phyloP scores from a whole-genome alignment of 192 early-diverging fungal species.

The Entomortierella parvispora region DNA sequence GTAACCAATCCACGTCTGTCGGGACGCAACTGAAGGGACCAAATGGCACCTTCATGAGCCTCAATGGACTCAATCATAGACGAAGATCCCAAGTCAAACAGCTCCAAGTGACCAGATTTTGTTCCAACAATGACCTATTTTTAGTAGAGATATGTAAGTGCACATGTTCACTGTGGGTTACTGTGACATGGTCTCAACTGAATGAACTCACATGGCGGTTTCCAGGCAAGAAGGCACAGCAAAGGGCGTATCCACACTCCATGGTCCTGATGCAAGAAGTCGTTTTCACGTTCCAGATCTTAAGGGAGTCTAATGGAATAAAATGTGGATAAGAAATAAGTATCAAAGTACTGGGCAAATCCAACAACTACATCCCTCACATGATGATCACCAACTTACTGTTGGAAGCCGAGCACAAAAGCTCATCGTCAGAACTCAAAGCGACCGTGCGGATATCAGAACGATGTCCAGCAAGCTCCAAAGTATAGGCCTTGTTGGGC shows the following conservation, averaged over 20 bases:
- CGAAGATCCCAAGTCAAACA: constrained; percentile 90
- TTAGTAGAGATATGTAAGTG: background rate
- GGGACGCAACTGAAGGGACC: constrained; percentile 86
- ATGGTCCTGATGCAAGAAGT: constrained; percentile 88
- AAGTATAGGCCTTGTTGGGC: constrained; percentile 69
- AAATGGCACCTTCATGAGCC: constrained; percentile 91
- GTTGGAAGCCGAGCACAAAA: constrained; percentile 89
- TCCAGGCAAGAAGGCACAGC: constrained; percentile 92
- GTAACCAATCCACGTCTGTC: constrained; percentile 91
- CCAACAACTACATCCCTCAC: background rate
- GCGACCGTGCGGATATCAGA: constrained; percentile 90
- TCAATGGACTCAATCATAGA: constrained; percentile 87
- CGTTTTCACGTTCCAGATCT: constrained; percentile 91
- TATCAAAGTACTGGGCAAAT: background rate
- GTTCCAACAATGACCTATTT: constrained; percentile 88
- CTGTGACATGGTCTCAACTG: too few relatives aligned
- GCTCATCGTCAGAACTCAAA: constrained; percentile 89
- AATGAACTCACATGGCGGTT: constrained; percentile 71
- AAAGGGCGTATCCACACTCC: constrained; percentile 92
- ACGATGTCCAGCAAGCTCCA: constrained; percentile 92
- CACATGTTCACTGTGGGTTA: background rate
- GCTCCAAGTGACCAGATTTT: constrained; percentile 87
- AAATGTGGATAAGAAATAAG: background rate
- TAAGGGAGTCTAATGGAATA: constrained; percentile 69
- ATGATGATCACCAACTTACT: constrained; percentile 46